Evolutionary conservation across 208 protist genomes (phyloP).

Genomic region (Endotrypanum monterogeii): DNA sequence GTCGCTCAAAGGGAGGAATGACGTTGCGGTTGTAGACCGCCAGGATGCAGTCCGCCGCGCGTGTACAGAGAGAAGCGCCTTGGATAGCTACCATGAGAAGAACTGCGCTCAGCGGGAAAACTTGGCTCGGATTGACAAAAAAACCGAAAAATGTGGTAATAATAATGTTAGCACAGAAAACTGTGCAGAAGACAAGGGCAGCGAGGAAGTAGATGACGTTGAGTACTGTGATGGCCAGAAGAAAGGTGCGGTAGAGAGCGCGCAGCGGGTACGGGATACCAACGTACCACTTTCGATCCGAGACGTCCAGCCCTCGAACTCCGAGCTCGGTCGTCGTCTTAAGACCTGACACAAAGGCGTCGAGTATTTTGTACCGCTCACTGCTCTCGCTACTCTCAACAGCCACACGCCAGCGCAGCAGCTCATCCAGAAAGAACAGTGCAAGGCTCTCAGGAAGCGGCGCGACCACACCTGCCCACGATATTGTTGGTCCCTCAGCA

Average conservation of each 20-base stretch:
- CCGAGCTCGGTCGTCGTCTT: constrained; percentile 10
- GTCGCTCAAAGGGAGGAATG: constrained; percentile 51
- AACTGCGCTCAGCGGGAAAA: constrained; percentile 57
- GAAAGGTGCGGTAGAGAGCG: constrained; percentile 33
- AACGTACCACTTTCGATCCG: constrained; percentile 56
- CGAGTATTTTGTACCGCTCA: constrained; percentile 46
- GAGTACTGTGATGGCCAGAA: constrained; percentile 38
- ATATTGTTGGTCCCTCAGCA: constrained; percentile 12
- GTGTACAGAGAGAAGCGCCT: constrained; percentile 45
- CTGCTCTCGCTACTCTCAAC: constrained; percentile 37
- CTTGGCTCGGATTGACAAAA: constrained; percentile 49
- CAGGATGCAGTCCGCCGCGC: constrained; percentile 42
- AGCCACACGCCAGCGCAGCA: constrained; percentile 53
- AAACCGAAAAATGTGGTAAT: constrained; percentile 67
- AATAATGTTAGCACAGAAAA: constrained; percentile 42
- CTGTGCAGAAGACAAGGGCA: constrained; percentile 52
- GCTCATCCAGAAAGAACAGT: constrained; percentile 68
- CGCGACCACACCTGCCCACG: constrained; percentile 41
- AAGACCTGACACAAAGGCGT: constrained; percentile 26
- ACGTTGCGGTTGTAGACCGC: constrained; percentile 41
- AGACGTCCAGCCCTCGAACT: constrained; percentile 25
- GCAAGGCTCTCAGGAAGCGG: constrained; percentile 34
- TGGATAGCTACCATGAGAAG: constrained; percentile 56
- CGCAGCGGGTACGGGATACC: constrained; percentile 48
- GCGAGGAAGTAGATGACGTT: constrained; percentile 53